A percentile compares a stretch with the other conserved stretches of the same genome.
Evolutionary conservation across 805 yeast species (phyloP).

Genomic region (Ogataea nakhonphanomensis): DNA sequence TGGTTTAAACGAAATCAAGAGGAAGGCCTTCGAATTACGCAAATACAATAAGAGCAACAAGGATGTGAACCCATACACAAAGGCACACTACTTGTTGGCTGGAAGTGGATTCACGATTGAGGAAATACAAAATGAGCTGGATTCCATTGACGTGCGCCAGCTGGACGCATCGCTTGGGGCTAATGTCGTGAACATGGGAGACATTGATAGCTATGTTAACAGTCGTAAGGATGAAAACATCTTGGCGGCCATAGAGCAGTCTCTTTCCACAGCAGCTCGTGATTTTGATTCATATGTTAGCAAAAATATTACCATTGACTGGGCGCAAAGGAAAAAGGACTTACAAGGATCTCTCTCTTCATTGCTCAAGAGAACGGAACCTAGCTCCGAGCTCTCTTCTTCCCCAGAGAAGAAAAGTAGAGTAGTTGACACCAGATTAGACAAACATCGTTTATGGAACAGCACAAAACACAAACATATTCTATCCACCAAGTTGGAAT

Average conservation of each 20-base stretch:
- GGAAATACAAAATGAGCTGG: constrained; percentile 65
- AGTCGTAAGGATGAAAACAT: constrained; percentile 80
- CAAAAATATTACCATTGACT: constrained; percentile 72
- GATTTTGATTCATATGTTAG: constrained; percentile 80
- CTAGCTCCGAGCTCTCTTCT: constrained; percentile 15
- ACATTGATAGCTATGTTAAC: constrained; percentile 61
- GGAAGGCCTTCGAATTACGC: constrained; percentile 58
- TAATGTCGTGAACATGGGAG: constrained; percentile 24
- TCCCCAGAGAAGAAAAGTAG: constrained; percentile 18
- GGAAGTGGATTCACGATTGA: constrained; percentile 86
- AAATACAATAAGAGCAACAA: constrained; percentile 36
- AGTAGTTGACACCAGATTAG: constrained; percentile 16
- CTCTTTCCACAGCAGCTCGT: constrained; percentile 65
- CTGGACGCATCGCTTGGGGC: constrained; percentile 13
- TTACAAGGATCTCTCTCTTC: constrained; percentile 71
- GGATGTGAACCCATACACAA: constrained; percentile 46
- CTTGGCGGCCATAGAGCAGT: constrained; percentile 76
- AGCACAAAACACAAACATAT: constrained; percentile 24
- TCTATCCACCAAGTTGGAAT: constrained; percentile 28
- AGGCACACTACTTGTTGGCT: constrained; percentile 85
- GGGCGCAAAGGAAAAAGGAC: constrained; percentile 76
- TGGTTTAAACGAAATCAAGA: constrained; percentile 73
- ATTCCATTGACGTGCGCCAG: constrained; percentile 34
- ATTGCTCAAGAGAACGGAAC: constrained; percentile 33
- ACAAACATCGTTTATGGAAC: constrained; percentile 30